Conservation (phyloP, 2,329 filamentous ascomycete genomes). For the Colletotrichum sp. region DNA sequence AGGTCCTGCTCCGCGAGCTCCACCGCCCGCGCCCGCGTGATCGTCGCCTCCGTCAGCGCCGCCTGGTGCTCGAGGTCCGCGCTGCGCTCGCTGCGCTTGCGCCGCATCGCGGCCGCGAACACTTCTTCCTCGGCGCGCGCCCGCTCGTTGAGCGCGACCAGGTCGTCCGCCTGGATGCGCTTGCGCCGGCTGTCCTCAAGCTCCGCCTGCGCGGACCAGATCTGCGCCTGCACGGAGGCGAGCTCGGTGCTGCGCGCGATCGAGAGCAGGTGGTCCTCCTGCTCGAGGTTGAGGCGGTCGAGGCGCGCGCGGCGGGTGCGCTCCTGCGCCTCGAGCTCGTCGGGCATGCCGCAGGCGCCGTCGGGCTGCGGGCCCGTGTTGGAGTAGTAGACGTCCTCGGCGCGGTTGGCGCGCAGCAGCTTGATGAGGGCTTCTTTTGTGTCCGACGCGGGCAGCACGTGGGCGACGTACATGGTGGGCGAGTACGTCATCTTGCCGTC, state of each 20-base stretch:
- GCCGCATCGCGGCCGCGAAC: conserved; percentile 40
- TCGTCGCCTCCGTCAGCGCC: conserved; percentile 49
- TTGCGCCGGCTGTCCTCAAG: conserved; percentile 57
- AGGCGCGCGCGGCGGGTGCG: conserved; percentile 53
- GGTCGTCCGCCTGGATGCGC: conserved; percentile 50
- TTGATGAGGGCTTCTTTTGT: conserved; percentile 46
- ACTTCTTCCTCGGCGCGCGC: conserved; percentile 52
- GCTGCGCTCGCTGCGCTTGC: conserved; percentile 39
- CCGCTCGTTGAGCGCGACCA: conserved; percentile 47
- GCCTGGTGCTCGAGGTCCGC: conserved; percentile 51
- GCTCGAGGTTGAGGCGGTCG: conserved; percentile 49
- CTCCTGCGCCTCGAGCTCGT: conserved; percentile 54
- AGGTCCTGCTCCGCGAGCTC: conserved; percentile 52
- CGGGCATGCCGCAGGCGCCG: conserved; percentile 56
- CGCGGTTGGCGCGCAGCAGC: conserved; percentile 58
- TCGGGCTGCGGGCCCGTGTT: conserved; percentile 58
- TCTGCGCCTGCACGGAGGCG: conserved; percentile 55
- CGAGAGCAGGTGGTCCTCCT: conserved; percentile 53
- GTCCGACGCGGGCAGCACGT: conserved; percentile 46
- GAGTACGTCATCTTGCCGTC: conserved; percentile 64
- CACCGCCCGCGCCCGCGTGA: conserved; percentile 48
- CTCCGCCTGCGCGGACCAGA: conserved; percentile 51
- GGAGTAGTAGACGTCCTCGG: conserved; percentile 59
- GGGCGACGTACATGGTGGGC: conserved; percentile 65
- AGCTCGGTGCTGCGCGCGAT: conserved; percentile 57